phyloP scores from a whole-genome alignment of 345 rosid species.

The Populus ilicifolia region DNA sequence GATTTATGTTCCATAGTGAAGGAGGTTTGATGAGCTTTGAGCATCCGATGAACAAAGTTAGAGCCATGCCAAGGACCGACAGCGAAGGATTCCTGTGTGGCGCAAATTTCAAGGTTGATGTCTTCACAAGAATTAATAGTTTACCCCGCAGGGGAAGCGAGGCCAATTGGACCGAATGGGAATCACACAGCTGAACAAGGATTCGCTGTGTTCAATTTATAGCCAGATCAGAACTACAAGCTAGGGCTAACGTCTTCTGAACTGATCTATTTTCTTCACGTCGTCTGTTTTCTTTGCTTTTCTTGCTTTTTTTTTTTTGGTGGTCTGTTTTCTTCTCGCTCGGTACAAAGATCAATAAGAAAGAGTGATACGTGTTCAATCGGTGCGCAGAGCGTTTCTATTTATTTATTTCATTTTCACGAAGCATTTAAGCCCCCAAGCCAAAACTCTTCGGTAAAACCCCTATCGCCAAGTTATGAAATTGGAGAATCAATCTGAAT shows the following conservation, averaged over 20 bases:
- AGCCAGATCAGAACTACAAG: background rate
- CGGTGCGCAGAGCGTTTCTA: background rate
- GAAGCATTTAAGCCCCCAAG: background rate
- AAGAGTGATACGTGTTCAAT: background rate
- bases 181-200: conserved; percentile 1
- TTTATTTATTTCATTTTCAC: background rate
- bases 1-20: conserved; percentile 31
- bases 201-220: background rate
- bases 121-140: conserved; percentile 38
- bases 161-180: conserved; percentile 42
- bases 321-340: background rate
- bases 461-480: background rate
- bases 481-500: background rate
- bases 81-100: conserved; percentile 38
- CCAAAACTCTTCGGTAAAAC: background rate
- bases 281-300: background rate
- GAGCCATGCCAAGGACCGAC: conserved; percentile 36
- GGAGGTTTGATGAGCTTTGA: conserved; percentile 47
- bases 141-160: conserved; percentile 45
- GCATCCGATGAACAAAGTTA: conserved; percentile 47
- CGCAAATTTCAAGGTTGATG: conserved; percentile 44
- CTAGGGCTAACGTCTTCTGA: background rate
- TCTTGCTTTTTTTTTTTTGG: too few species aligned
- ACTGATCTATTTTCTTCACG: background rate
- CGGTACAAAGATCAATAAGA: background rate